phyloP scores from a whole-genome alignment of 1,284 basidiomycete species.

The Moesziomyces globuligerus region DNA sequence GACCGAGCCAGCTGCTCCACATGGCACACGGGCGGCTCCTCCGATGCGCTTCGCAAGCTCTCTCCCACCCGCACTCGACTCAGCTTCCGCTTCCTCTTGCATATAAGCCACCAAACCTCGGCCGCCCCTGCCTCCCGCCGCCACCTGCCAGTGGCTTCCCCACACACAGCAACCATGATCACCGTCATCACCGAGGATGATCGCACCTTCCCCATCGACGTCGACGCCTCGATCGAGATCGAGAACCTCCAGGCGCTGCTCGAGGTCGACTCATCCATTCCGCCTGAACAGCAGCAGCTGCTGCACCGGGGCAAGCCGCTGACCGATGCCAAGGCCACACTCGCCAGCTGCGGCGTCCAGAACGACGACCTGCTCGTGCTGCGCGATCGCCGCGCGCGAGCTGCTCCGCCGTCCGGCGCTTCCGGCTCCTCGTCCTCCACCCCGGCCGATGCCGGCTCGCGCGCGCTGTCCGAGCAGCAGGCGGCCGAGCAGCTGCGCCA shows the following conservation, averaged over 20 bases:
- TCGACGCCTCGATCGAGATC: constrained; percentile 57
- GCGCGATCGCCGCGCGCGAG: constrained; percentile 10
- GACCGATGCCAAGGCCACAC: constrained; percentile 41
- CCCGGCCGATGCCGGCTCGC: background rate
- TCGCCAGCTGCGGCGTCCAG: constrained; percentile 51
- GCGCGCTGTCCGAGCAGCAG: constrained; percentile 69
- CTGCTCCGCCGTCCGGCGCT: background rate
- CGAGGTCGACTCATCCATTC: constrained; percentile 56
- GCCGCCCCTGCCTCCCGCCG: background rate
- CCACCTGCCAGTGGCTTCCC: background rate
- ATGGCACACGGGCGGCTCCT: background rate
- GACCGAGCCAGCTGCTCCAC: constrained; percentile 9
- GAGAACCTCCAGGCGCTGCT: constrained; percentile 62
- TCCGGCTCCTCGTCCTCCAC: constrained; percentile 1
- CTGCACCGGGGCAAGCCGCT: constrained; percentile 40
- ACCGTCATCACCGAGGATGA: constrained; percentile 60
- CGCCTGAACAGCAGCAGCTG: constrained; percentile 50
- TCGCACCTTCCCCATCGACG: constrained; percentile 58
- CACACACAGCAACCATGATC: constrained; percentile 50
- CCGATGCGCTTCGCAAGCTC: constrained; percentile 1
- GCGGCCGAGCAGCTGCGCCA: constrained; percentile 90
- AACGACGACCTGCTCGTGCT: constrained; percentile 60
- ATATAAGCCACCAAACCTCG: background rate
- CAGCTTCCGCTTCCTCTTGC: background rate
- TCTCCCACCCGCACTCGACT: background rate